Base-by-base conservation (phyloP, 352 stramenopile species). In the Globisporangium yorkense region DNA sequence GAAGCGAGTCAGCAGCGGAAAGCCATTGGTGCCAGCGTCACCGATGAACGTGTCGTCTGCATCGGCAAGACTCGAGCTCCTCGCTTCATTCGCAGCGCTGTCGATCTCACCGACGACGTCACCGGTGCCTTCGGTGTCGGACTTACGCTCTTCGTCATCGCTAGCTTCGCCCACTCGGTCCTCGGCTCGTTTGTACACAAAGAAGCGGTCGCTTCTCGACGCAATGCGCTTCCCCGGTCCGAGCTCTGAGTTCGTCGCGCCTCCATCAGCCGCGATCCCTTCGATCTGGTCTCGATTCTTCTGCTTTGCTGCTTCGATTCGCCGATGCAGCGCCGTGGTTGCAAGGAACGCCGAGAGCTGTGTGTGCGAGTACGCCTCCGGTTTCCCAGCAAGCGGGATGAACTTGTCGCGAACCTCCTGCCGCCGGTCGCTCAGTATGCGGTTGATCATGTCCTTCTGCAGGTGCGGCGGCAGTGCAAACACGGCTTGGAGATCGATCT, bases 321-420 rank as follows among this genome's bases (percentile, higher is more conserved):
- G 73, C 35, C 91, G 76, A 66, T 98, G 98, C 12, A 99, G 66
- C 31, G 77, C 72, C 45, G 81, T 96, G 0, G 80, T 94, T 51
- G 90, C 87, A 29, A 99, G 69, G 70, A 99, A 99, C 51, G 97
- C 96, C 2, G 80, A 72, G 35, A 99, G 80, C 62, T 99, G 97
- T 18, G 87, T 93, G n/a, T 84, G 72, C 20, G 95, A 99, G 76
- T 99, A 99, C 37, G 88, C 84, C 27, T 96, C 80, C 0, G 96
- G 94, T 56, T 99, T 88, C 1, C 87, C 92, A 2, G 97, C 97
- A 0, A 98, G 87, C 5, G 90, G 85, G 57, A 99, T 98, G 57
- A 98, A 99, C 69, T 98, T 88, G 48, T 96, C 78, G 9, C 97
- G 87, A n/a, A 87, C 74, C 74, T 97, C 76, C 77, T 93, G 74